A percentile compares a stretch with the other conserved stretches of the same genome.
Evolutionary conservation across 176 grass and related monocot genomes (phyloP).

Genomic region (Poa annua): DNA sequence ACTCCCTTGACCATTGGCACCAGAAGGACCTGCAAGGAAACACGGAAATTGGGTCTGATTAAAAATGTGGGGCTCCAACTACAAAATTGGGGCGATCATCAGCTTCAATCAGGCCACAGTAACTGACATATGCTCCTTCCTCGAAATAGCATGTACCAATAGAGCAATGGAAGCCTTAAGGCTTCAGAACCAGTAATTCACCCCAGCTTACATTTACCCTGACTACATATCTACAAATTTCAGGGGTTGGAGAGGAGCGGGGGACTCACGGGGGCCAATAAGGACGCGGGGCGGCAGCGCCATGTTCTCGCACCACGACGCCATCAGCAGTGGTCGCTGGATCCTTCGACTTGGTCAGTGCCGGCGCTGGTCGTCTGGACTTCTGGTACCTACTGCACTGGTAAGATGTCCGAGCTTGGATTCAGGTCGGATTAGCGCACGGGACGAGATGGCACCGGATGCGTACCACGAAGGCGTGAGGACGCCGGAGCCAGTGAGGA

Average conservation of each 20-base stretch:
- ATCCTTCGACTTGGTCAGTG: neutral
- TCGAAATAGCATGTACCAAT: neutral
- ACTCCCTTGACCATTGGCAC: slow-evolving; percentile 46
- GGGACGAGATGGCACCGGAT: neutral
- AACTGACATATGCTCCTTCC: neutral
- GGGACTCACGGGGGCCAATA: neutral
- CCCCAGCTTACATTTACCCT: neutral
- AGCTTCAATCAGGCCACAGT: neutral
- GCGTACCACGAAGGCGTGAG: neutral
- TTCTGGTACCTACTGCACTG: neutral
- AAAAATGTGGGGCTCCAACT: neutral
- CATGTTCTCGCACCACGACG: slow-evolving; percentile 28
- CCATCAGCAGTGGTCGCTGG: neutral
- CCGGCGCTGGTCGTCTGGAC: neutral
- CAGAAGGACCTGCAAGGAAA: slow-evolving; percentile 48
- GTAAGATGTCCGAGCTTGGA: neutral
- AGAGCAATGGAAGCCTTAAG: neutral
- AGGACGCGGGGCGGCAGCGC: slow-evolving; percentile 16
- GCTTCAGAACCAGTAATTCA: neutral
- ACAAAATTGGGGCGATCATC: neutral
- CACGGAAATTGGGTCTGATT: slow-evolving; percentile 19
- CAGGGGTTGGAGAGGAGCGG: too few species aligned
- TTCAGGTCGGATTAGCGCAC: neutral
- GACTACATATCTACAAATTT: neutral
- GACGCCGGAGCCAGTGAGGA: neutral